These are phyloP conservation scores for Aspergillus glaucus DNA, from an alignment of 2,329 filamentous ascomycete species.

Conservation along the genomic window DNA sequence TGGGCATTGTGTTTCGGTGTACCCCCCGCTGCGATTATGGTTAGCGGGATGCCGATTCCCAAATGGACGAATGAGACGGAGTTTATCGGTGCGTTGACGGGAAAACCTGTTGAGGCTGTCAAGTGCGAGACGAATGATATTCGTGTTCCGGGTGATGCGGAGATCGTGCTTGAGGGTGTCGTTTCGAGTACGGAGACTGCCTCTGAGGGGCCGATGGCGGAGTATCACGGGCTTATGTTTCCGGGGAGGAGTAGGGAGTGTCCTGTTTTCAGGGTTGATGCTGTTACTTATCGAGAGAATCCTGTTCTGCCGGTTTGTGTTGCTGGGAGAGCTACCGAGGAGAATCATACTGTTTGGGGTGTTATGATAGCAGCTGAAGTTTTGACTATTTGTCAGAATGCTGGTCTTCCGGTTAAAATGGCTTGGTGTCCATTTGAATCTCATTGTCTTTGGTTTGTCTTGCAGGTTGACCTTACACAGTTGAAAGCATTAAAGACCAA, in stretches of 20 bases:
- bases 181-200: slow-evolving; percentile 9
- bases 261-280: slow-evolving; percentile 11
- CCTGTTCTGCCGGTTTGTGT: slow-evolving; percentile 13
- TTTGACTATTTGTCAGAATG: slow-evolving; percentile 12
- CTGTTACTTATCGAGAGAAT: slow-evolving; percentile 10
- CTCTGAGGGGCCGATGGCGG: slow-evolving; percentile 11
- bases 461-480: slow-evolving; percentile 11
- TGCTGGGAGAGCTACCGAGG: slow-evolving; percentile 12
- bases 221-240: slow-evolving; percentile 13
- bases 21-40: slow-evolving; percentile 14
- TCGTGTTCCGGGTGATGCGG: slow-evolving; percentile 10
- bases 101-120: slow-evolving; percentile 11
- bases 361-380: slow-evolving; percentile 12
- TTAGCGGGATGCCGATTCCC: slow-evolving; percentile 10
- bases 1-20: slow-evolving; percentile 15
- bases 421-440: slow-evolving; percentile 16
- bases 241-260: slow-evolving; percentile 3
- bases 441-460: slow-evolving; percentile 10
- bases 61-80: slow-evolving; percentile 8
- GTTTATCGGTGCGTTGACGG: slow-evolving; percentile 11
- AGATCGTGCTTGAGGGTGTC: slow-evolving; percentile 10
- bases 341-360: slow-evolving; percentile 15
- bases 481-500: slow-evolving; percentile 8
- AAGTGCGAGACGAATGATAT: slow-evolving; percentile 14
- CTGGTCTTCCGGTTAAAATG: slow-evolving; percentile 10